Base-by-base conservation (phyloP, 805 yeast species). In the Metschnikowia borealis region DNA sequence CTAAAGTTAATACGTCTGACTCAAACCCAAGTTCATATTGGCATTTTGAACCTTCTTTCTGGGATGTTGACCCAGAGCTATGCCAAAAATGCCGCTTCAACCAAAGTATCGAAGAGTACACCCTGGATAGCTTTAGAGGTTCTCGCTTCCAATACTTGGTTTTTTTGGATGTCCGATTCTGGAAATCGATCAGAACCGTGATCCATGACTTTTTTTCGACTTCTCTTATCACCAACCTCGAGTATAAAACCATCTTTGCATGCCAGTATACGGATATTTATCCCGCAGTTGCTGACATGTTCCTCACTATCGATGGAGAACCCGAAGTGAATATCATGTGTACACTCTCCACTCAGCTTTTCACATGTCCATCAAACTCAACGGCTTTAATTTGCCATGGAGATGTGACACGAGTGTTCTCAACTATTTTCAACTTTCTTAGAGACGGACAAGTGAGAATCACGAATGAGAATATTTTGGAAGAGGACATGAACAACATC, bases 281-380 rank as follows among this genome's bases (percentile, higher is more conserved):
- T 63, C 91, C 95, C 0, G 76, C 80, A 7, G 67, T 88, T 14
- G 82, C 87, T 0, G 88, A 88, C 54, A 73, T 85, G 71, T 87
- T 84, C 57, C 73, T 87, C 43, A 68, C 78, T 0, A 71, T 82
- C 54, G 99, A 94, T 61, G 77, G 96, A 52, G 98, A 94, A 61
- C 96, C 97, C 0, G 96, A 90, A 58, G 68, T 81, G 48, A 88
- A 92, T 11, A 77, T 87, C 3, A 75, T 91, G 71, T 78, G 84
- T 36, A 81, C 84, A 36, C 69, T 92, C 18, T 83, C 95, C 0
- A 83, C 92, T 0, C 99, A 94, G 67, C 69, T 94, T 20, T 90
- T 90, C 66, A 91, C 97, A 0, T 85, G 96, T 48, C 97, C 97
- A 0, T 80, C 90, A 0, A 84, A 86, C 55, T 84, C 96, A 0